phyloP scores from a whole-genome alignment of 805 yeast species.

The Wickerhamiella kazuoi region DNA sequence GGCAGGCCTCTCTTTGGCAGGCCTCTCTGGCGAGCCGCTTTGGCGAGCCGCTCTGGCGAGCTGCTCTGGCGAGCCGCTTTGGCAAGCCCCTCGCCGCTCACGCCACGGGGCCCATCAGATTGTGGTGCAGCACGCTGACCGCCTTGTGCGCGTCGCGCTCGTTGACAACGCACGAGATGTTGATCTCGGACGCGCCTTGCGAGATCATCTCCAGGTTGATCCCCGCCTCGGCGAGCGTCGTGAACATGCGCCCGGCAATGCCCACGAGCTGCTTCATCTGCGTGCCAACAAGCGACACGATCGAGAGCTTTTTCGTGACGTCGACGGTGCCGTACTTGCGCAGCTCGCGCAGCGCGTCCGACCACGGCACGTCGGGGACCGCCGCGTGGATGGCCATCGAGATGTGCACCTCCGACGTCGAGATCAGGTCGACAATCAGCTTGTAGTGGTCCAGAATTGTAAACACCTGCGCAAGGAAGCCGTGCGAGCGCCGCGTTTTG shows the following conservation, averaged over 20 bases:
- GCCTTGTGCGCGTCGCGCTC: conserved; percentile 73
- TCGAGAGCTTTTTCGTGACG: conserved; percentile 70
- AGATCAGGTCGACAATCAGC: conserved; percentile 84
- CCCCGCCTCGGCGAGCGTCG: conserved; percentile 75
- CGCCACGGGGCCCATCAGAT: conserved; percentile 29
- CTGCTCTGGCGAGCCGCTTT: too few species aligned
- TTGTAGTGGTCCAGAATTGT: conserved; percentile 66
- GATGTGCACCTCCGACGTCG: conserved; percentile 94
- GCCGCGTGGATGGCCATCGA: conserved; percentile 84
- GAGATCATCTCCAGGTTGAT: conserved; percentile 95
- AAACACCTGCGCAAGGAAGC: conserved; percentile 82
- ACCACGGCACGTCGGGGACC: conserved; percentile 42
- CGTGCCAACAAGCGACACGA: conserved; percentile 86
- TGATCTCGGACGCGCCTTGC: conserved; percentile 96
- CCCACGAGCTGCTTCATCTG: conserved; percentile 96
- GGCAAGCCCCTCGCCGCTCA: too few species aligned
- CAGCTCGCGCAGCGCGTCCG: conserved; percentile 61
- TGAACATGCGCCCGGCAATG: conserved; percentile 93
- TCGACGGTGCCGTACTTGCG: conserved; percentile 76
- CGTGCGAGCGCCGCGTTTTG: conserved; percentile 81
- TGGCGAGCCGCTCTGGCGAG: too few species aligned
- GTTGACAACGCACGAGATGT: conserved; percentile 86
- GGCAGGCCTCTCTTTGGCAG: too few species aligned
- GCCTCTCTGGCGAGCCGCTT: too few species aligned
- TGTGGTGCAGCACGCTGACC: conserved; percentile 65